Base-by-base conservation (phyloP, 2,329 filamentous ascomycete species). In the Fusarium fujikuroi region DNA sequence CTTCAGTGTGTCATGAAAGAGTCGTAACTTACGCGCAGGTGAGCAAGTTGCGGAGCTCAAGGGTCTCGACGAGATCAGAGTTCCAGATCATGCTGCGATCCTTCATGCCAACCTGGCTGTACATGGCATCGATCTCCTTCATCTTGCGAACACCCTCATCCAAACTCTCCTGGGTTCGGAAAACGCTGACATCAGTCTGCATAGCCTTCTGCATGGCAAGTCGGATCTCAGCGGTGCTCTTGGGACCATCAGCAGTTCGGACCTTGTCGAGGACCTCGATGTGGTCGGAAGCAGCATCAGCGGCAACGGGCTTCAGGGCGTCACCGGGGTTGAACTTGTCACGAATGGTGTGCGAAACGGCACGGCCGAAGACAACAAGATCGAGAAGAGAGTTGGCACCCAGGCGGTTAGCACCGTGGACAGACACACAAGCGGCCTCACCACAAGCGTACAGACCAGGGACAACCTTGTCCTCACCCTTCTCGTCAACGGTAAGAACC, bases 81-180 rank as follows among this genome's bases (percentile, higher is more conserved):
- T 98, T 98, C 95, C 95, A 98, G 87, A 98, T 98, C 95, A 98
- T 98, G 89, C 94, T 97, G 84, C 96, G 93, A 85, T 98, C 95
- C 90, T 97, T 97, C 86, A 94, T 98, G 80, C 94, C 94, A 77
- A 98, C 92, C 80, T 98, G 88, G 78, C 88, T 85, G 86, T 93
- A 98, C 79, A 87, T 89, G 78, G 89, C 84, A 83, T 98, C 95
- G 77, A 98, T 94, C 77, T 94, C 91, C 75, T 86, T 91, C 83
- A 98, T 96, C 87, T 92, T 95, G 84, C 88, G 87, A 71, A 97
- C 95, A 90, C 95, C 95, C 85, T 98, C 93, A 77, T 98, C 94
- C 83, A 98, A 90, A 76, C 91, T 94, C 84, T 97, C 93, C 80
- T 98, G 95, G 47, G 93, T 97, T 82, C 95, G 90, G 93, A 98